Evolutionary conservation across 305 asterid genomes (phyloP), one percentile per base, ranked within the genome.

Genomic region (Fraxinus velutina): DNA sequence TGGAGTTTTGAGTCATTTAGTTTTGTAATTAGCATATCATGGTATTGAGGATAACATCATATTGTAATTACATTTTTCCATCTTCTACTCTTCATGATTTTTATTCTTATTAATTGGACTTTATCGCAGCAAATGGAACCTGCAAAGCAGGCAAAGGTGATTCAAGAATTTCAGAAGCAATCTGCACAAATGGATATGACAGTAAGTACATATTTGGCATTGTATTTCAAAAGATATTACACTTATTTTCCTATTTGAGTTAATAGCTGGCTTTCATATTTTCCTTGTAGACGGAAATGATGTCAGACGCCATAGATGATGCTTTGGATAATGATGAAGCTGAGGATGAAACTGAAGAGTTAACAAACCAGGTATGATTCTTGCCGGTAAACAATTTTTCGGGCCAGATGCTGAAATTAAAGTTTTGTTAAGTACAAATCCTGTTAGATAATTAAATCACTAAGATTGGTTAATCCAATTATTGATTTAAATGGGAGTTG

Each of bases 161-260:
- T 96, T 50, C 91, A 84, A 83, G 97, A 96, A 47, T 96, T 96
- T 88, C 99, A 96, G 85, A 94, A 84, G 89, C 95, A 96, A 83
- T 94, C 99, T 62, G 92, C 93, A 2, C 99, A 94, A 84, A 81
- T 96, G 96, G 98, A 96, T 86, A 94, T 94, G 98, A 94, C 97
- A 68, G 99, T 96, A 87, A 91, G 93, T 75, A 82, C 70, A 62
- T 33, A 30, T 55, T 17, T 74, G 32, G 27, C 50, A 62, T 44
- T 27, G 24, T 44, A 27, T 70, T 70, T 8, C 39, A 70, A 78
- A 78, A 75, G 36, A 37, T 79, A 64, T 70, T 70, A 60, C 30
- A 15, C 2, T 22, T 79, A 1, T 6, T 68, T 42, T 62, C 13
- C 17, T 2, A 50, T 34, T 73, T 84, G 73, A 27, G 85, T 30